Percentiles rank a stretch among this genome's conserved stretches.
Evolutionary conservation across 306 rosid species (phyloP).

Genomic region (Crotalaria pallida): DNA sequence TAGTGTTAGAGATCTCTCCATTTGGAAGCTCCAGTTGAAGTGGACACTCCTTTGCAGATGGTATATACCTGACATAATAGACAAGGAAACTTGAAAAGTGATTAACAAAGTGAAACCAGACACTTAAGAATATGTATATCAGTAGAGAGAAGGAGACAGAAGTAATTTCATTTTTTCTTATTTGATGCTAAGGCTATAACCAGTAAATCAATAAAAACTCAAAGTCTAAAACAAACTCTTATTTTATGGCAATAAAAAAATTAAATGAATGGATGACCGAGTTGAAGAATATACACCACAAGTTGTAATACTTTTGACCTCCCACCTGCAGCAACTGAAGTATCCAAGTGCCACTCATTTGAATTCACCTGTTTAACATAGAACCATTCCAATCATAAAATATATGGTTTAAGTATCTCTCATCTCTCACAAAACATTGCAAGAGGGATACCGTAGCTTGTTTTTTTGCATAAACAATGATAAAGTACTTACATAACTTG

Average conservation of each 20-base stretch:
- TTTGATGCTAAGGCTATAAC: background rate
- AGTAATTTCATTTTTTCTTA: background rate
- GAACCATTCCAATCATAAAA: background rate
- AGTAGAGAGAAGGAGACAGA: conserved; percentile 1
- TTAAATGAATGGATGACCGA: conserved; percentile 20
- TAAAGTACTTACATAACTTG: background rate
- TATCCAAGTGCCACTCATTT: conserved; percentile 96
- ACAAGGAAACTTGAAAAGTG: conserved; percentile 16
- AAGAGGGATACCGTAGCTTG: too few species aligned
- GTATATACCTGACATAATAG: conserved; percentile 60
- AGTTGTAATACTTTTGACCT: conserved; percentile 97
- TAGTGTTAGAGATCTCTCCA: conserved; percentile 80
- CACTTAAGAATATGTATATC: background rate
- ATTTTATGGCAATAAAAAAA: background rate
- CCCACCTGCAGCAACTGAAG: conserved; percentile 94
- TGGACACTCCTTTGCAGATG: conserved; percentile 83
- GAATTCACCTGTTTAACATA: conserved; percentile 73
- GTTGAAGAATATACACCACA: conserved; percentile 86
- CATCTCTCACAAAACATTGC: background rate
- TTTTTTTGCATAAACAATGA: conserved; percentile 8
- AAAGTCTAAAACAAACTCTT: background rate
- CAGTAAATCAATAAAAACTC: background rate
- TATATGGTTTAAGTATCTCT: background rate
- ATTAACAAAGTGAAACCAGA: conserved; percentile 6
- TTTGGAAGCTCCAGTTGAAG: conserved; percentile 79